Evolutionary conservation across 768 basidiomycete species (phyloP).

Genomic region (Antrodiella citrinella): DNA sequence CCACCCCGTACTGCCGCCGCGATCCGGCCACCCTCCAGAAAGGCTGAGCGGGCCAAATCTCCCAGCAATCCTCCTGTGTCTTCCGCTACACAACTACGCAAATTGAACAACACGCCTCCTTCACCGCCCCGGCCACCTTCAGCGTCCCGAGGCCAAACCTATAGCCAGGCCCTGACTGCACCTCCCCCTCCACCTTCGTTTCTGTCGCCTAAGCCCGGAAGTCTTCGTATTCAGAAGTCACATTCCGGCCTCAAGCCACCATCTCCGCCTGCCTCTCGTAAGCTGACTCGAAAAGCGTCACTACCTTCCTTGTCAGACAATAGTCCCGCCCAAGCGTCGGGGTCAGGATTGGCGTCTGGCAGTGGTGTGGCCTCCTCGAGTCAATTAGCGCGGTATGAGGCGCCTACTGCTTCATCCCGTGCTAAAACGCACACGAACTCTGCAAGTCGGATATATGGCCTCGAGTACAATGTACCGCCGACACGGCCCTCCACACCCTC

Average conservation of each 20-base stretch:
- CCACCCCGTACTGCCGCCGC: slow-evolving; percentile 41
- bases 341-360: slow-evolving; percentile 33
- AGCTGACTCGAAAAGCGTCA: slow-evolving; percentile 70
- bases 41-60: slow-evolving; percentile 62
- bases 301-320: slow-evolving; percentile 66
- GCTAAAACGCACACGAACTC: slow-evolving; percentile 66
- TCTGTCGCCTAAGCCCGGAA: slow-evolving; percentile 61
- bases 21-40: slow-evolving; percentile 58
- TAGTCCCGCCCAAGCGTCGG: slow-evolving; percentile 45
- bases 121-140: slow-evolving; percentile 51
- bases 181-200: slow-evolving; percentile 44
- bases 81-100: slow-evolving; percentile 62
- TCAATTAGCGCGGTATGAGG: slow-evolving; percentile 49
- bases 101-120: slow-evolving; percentile 53
- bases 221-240: slow-evolving; percentile 78
- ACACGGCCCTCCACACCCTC: slow-evolving; percentile 76
- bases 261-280: slow-evolving; percentile 55
- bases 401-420: slow-evolving; percentile 74
- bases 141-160: slow-evolving; percentile 50
- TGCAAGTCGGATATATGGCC: slow-evolving; percentile 46
- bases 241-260: slow-evolving; percentile 74
- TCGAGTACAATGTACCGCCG: slow-evolving; percentile 66
- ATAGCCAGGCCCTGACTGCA: slow-evolving; percentile 45
- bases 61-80: slow-evolving; percentile 62
- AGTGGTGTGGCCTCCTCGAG: slow-evolving; percentile 25